Conservation (phyloP, 2,329 filamentous ascomycete genomes). For the Aaosphaeria arxii region DNA sequence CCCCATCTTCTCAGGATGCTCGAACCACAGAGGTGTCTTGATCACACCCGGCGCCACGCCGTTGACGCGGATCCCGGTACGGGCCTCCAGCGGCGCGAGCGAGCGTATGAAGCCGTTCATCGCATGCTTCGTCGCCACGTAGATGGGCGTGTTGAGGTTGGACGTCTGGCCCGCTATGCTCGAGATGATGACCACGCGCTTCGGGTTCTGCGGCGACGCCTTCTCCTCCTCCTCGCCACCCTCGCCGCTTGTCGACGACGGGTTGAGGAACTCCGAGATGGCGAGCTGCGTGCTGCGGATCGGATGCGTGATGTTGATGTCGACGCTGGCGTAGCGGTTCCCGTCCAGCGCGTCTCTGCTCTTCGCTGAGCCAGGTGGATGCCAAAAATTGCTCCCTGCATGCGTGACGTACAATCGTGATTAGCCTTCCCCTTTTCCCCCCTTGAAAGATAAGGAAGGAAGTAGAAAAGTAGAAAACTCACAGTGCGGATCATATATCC, state of each 20-base stretch:
- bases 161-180: slow-evolving; percentile 44
- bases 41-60: slow-evolving; percentile 60
- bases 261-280: slow-evolving; percentile 44
- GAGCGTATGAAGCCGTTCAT: slow-evolving; percentile 50
- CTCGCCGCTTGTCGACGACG: slow-evolving; percentile 15
- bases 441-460: too few species aligned
- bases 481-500: slow-evolving; percentile 48
- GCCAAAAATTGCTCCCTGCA: slow-evolving; percentile 44
- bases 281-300: slow-evolving; percentile 48
- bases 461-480: too few species aligned
- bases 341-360: slow-evolving; percentile 32
- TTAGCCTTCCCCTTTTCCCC: not conserved
- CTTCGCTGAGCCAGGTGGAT: slow-evolving; percentile 39
- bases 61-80: slow-evolving; percentile 55
- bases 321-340: slow-evolving; percentile 33
- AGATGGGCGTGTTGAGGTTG: slow-evolving; percentile 40
- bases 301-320: slow-evolving; percentile 49
- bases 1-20: slow-evolving; percentile 58
- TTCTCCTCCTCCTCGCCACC: slow-evolving; percentile 9
- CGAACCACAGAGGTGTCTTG: slow-evolving; percentile 61
- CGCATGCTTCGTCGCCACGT: slow-evolving; percentile 46
- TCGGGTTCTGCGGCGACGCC: slow-evolving; percentile 40
- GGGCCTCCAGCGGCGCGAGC: slow-evolving; percentile 48
- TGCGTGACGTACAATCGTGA: too few species aligned
- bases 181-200: slow-evolving; percentile 44